A percentile compares a stretch with the other conserved stretches of the same genome.
phyloP scores from a whole-genome alignment of 768 basidiomycete genomes.

The Psilocybe sp. region DNA sequence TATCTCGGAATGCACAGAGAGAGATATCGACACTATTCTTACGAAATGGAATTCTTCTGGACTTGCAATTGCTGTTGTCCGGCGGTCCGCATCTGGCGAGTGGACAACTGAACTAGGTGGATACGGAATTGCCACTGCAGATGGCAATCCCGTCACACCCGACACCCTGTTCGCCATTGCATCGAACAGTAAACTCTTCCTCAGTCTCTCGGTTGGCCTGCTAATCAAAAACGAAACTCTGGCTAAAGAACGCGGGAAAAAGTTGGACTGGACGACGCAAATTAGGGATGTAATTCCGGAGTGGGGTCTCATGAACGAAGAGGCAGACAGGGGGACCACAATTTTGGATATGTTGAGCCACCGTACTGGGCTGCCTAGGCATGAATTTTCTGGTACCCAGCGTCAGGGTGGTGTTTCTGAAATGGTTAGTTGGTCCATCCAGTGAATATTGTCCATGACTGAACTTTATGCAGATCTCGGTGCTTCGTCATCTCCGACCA shows the following conservation, averaged over 20 bases:
- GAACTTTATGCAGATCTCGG: constrained; percentile 27
- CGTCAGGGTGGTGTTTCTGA: constrained; percentile 30
- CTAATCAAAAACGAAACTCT: constrained; percentile 36
- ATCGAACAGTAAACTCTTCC: constrained; percentile 43
- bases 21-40: constrained; percentile 24
- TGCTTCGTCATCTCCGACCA: constrained; percentile 33
- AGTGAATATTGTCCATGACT: background rate
- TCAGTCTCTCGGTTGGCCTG: constrained; percentile 35
- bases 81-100: constrained; percentile 25
- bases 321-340: constrained; percentile 28
- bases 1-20: constrained; percentile 23
- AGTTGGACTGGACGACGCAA: constrained; percentile 36
- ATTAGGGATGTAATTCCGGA: constrained; percentile 33
- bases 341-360: constrained; percentile 42
- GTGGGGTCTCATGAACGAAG: constrained; percentile 37
- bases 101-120: constrained; percentile 38
- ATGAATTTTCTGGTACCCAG: constrained; percentile 33
- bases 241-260: constrained; percentile 22
- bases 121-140: constrained; percentile 32
- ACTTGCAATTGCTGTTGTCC: constrained; percentile 36
- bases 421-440: constrained; percentile 25
- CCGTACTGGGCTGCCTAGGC: constrained; percentile 42
- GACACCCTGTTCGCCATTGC: constrained; percentile 45
- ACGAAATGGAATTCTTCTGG: constrained; percentile 36
- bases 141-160: constrained; percentile 34